These are phyloP conservation scores for Porodaedalea pini DNA, from an alignment of 1,284 basidiomycete species.

Conservation along the genomic window DNA sequence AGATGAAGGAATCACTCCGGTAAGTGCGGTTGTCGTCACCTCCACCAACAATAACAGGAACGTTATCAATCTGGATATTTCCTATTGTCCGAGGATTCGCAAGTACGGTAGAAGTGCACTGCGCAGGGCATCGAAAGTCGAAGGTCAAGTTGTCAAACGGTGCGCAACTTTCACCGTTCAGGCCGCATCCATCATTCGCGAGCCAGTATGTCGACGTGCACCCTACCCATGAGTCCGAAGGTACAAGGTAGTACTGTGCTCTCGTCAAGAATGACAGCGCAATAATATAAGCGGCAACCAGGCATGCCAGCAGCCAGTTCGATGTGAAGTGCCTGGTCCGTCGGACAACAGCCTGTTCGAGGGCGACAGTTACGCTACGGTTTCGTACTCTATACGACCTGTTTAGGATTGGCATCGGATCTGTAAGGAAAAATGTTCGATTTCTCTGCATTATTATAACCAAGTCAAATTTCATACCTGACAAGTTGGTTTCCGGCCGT, in stretches of 20 bases:
- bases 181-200: conserved; percentile 69
- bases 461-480: conserved; percentile 39
- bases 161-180: conserved; percentile 64
- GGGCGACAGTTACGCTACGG: conserved; percentile 37
- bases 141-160: conserved; percentile 64
- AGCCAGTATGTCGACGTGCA: conserved; percentile 74
- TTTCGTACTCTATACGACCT: conserved; percentile 36
- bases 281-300: conserved; percentile 65
- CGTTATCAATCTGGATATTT: conserved; percentile 56
- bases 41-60: conserved; percentile 81
- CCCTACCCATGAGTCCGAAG: conserved; percentile 55
- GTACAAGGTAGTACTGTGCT: conserved; percentile 69
- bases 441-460: not conserved
- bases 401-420: conserved; percentile 52
- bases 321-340: conserved; percentile 48
- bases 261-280: conserved; percentile 68
- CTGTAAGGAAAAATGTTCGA: conserved; percentile 32
- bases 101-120: conserved; percentile 63
- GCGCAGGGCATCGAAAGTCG: conserved; percentile 80
- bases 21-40: conserved; percentile 69
- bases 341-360: conserved; percentile 53
- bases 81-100: conserved; percentile 81
- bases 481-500: conserved; percentile 50
- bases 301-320: conserved; percentile 51
- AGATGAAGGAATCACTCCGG: conserved; percentile 82